A percentile compares a stretch with the other conserved stretches of the same genome.
Evolutionary conservation across 1,139 yeast genomes (phyloP).

Genomic region (Yamadazyma epiphylla): DNA sequence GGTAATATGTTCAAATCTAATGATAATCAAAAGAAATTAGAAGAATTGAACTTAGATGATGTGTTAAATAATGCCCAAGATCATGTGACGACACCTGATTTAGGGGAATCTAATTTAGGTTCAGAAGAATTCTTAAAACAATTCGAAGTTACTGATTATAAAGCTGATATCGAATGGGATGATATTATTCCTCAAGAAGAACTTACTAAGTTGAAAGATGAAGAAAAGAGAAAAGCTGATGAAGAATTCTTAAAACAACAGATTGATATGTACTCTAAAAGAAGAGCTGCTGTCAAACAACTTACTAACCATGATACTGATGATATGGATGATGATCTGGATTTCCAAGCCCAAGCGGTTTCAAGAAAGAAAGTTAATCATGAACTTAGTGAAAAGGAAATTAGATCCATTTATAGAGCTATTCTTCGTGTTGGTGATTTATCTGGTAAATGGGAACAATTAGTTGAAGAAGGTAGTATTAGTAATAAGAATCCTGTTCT

Average conservation of each 20-base stretch:
- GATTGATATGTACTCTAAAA: constrained; percentile 78
- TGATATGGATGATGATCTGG: constrained; percentile 19
- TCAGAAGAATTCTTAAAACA: constrained; percentile 97
- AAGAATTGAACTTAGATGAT: constrained; percentile 92
- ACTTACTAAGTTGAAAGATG: constrained; percentile 81
- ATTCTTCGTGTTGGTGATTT: constrained; percentile 81
- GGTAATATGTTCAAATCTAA: constrained; percentile 94
- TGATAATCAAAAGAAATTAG: constrained; percentile 92
- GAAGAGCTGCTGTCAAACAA: constrained; percentile 69
- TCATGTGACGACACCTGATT: constrained; percentile 91
- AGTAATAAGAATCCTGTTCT: constrained; percentile 84
- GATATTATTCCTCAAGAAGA: constrained; percentile 98
- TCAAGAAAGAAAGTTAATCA: constrained; percentile 36
- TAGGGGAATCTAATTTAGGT: constrained; percentile 95
- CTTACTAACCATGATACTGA: constrained; percentile 38
- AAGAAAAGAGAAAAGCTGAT: constrained; percentile 81
- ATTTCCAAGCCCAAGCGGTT: constrained; percentile 4
- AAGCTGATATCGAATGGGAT: constrained; percentile 99
- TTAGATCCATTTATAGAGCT: constrained; percentile 82
- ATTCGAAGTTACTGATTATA: constrained; percentile 97
- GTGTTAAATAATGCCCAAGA: constrained; percentile 97
- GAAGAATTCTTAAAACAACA: constrained; percentile 87
- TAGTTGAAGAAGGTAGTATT: constrained; percentile 86
- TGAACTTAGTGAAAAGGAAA: constrained; percentile 77
- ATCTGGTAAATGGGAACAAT: constrained; percentile 76